Conservation (phyloP, 768 basidiomycete species). For the Boletus reticulatus region DNA sequence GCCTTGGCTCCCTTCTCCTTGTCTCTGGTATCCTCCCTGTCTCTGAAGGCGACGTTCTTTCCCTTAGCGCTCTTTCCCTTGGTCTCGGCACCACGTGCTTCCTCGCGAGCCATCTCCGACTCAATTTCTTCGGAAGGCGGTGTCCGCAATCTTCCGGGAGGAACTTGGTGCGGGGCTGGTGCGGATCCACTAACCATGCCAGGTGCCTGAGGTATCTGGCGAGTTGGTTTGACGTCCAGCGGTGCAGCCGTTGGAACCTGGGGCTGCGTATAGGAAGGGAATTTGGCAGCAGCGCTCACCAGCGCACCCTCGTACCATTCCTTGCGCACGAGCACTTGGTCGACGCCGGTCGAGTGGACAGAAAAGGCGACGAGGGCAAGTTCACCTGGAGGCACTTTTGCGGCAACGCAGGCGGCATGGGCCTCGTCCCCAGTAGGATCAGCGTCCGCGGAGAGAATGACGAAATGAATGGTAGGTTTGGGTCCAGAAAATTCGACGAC, state of each 20-base stretch:
- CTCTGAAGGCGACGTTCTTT: constrained; percentile 64
- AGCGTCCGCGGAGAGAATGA: constrained; percentile 81
- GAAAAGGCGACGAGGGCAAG: constrained; percentile 83
- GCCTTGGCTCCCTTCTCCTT: constrained; percentile 30
- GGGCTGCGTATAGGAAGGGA: constrained; percentile 46
- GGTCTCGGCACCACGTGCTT: constrained; percentile 47
- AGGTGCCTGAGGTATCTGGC: constrained; percentile 31
- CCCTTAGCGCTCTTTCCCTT: constrained; percentile 49
- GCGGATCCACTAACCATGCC: constrained; percentile 21
- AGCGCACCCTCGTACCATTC: constrained; percentile 83
- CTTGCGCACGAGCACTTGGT: constrained; percentile 81
- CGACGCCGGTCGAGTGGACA: constrained; percentile 87
- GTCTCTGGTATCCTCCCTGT: constrained; percentile 49
- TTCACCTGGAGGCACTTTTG: constrained; percentile 73
- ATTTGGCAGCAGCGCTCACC: constrained; percentile 52
- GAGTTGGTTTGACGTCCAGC: constrained; percentile 23
- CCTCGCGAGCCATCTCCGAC: constrained; percentile 59
- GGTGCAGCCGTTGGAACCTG: constrained; percentile 26
- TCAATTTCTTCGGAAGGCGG: constrained; percentile 78
- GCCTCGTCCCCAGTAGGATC: constrained; percentile 83
- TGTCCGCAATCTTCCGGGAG: constrained; percentile 53
- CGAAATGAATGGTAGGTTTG: constrained; percentile 86
- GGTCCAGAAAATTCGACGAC: constrained; percentile 80
- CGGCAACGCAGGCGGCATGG: constrained; percentile 79
- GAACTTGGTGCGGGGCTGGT: constrained; percentile 17